A percentile compares a stretch with the other conserved stretches of the same genome.
phyloP scores from a whole-genome alignment of 2,329 filamentous ascomycete genomes.

The Drechslerella coelobrocha region DNA sequence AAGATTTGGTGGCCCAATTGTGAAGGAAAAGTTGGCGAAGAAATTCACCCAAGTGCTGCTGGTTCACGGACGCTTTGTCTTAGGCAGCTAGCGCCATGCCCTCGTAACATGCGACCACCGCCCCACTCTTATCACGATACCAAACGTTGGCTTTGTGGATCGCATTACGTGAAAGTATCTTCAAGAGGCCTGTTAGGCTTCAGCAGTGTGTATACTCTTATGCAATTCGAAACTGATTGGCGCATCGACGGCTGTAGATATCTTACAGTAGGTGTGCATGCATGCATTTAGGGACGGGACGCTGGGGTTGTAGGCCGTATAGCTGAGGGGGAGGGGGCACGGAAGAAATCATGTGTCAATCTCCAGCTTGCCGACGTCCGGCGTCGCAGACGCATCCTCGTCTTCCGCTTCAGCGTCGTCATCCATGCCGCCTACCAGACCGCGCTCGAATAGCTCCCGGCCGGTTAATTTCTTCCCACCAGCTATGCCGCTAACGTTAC shows the following conservation, averaged over 20 bases:
- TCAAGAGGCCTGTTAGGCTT: background rate
- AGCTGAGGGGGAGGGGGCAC: no score
- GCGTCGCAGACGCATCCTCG: conserved; percentile 66
- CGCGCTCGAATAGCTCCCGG: conserved; percentile 78
- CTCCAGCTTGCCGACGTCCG: conserved; percentile 73
- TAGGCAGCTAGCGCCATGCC: no score
- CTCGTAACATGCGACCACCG: no score
- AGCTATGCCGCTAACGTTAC: conserved; percentile 61
- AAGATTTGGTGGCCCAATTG: no score
- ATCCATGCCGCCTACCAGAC: conserved; percentile 69
- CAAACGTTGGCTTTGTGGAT: background rate
- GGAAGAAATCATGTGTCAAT: conserved; percentile 67
- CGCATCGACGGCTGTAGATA: no score
- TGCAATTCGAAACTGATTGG: background rate
- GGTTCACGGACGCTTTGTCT: no score
- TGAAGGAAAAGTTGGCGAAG: no score
- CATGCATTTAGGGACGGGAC: no score
- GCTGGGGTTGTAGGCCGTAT: no score
- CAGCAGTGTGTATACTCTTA: background rate
- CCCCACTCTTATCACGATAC: conserved; percentile 29
- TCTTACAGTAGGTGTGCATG: no score
- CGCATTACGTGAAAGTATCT: background rate
- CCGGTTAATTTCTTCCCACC: conserved; percentile 69
- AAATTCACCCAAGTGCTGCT: no score
- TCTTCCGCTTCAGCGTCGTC: conserved; percentile 72